Conservation (phyloP, 2,329 filamentous ascomycete genomes). For the Cadophora gregata region DNA sequence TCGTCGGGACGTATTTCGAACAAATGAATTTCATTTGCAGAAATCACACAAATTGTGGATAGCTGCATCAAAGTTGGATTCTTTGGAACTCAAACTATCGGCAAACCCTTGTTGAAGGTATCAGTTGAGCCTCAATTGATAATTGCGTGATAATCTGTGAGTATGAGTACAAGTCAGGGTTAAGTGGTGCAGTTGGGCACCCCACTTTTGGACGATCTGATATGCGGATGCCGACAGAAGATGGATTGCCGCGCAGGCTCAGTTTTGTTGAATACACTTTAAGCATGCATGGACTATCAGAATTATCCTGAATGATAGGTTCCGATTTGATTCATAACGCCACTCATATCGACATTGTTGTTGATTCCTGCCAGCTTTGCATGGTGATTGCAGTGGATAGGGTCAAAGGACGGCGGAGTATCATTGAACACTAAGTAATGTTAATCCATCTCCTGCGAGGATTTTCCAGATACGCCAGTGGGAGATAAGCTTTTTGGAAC, state of each 20-base stretch:
- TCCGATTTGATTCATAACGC: too few species aligned
- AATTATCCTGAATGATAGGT: too few species aligned
- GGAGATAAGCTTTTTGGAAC: neutral
- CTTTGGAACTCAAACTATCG: neutral
- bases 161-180: conserved; percentile 10
- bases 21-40: neutral
- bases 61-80: neutral
- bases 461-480: too few species aligned
- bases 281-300: too few species aligned
- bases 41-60: neutral
- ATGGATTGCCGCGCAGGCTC: neutral
- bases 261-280: neutral
- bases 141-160: conserved; percentile 14
- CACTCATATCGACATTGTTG: too few species aligned
- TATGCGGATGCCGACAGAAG: neutral
- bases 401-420: too few species aligned
- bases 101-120: neutral
- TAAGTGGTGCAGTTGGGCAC: conserved; percentile 3
- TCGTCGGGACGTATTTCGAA: neutral
- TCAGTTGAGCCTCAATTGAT: neutral
- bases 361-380: too few species aligned
- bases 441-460: too few species aligned
- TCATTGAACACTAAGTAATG: too few species aligned
- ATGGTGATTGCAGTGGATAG: too few species aligned
- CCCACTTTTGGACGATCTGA: conserved; percentile 12